These are phyloP conservation scores for Pseudozyma pruni DNA, from an alignment of 1,284 basidiomycete species.

Conservation along the genomic window DNA sequence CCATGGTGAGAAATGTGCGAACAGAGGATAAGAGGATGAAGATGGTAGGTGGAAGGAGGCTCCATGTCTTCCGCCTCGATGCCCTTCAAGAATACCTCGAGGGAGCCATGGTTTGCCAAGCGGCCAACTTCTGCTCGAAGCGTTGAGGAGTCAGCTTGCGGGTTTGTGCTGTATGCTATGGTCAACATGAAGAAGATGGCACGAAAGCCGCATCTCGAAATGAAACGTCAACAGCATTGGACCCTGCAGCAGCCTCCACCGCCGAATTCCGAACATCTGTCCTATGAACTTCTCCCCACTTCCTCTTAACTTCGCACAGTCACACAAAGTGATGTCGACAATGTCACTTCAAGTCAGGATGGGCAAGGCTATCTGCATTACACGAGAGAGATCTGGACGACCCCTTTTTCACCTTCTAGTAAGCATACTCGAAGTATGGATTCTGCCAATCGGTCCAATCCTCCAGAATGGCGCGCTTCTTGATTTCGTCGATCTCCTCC, in stretches of 20 bases:
- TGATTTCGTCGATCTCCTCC: slow-evolving; percentile 27
- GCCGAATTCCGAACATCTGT: slow-evolving; percentile 9
- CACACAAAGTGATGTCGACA: too few relatives aligned
- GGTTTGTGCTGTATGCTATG: too few relatives aligned
- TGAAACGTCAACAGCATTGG: slow-evolving; percentile 5
- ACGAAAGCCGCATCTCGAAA: background rate
- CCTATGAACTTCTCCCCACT: background rate
- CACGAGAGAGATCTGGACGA: slow-evolving; percentile 8
- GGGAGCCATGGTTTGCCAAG: too few relatives aligned
- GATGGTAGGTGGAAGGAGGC: too few relatives aligned
- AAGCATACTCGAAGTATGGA: slow-evolving; percentile 46
- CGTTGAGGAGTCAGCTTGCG: background rate
- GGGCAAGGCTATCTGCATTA: background rate
- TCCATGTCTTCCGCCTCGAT: too few relatives aligned
- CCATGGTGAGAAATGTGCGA: slow-evolving; percentile 4
- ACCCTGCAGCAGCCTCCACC: slow-evolving; percentile 16
- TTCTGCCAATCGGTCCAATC: slow-evolving; percentile 51
- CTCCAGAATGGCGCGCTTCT: slow-evolving; percentile 37
- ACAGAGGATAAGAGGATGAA: too few relatives aligned
- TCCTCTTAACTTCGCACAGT: too few relatives aligned
- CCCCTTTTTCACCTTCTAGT: slow-evolving; percentile 11
- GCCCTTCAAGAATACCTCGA: too few relatives aligned
- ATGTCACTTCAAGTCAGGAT: too few relatives aligned
- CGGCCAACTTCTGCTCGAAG: too few relatives aligned
- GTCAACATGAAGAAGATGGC: too few relatives aligned